Base-by-base conservation (phyloP, 129 eudicot genomes). In the Dittrichia graveolens region DNA sequence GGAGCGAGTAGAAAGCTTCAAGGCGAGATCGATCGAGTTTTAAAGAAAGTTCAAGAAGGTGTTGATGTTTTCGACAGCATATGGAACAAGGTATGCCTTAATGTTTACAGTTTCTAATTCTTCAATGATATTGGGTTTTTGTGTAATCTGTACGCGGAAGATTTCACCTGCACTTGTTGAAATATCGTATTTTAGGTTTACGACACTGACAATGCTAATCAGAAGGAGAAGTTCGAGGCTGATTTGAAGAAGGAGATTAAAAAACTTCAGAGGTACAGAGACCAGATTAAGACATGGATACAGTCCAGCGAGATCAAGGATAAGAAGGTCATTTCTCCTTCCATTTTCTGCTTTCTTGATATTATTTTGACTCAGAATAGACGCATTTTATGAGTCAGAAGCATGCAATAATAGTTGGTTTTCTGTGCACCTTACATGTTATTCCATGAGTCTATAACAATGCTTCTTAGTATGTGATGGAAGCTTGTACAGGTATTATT, bases 301-400 rank as follows among this genome's bases (percentile, higher is more conserved):
- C 99, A 95, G 74, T 95, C 97, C 65, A 94, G 97, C 48, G 99
- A 94, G 81, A 94, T 94, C 75, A 94, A 94, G 85, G 99, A 94
- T 75, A 95, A 90, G 78, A 95, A 95, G 97, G 99, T 95, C 16
- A 49, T n/a, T 59, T 79, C 7, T 49, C 9, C 12, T 42, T 47
- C 13, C 40, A 12, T 37, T 49, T 44, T 15, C 10, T 65, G 46
- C 15, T 24, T 69, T 16, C 13, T 54, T 44, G 35, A 13, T 44
- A 39, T 68, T 49, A 40, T 7, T 64, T 65, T 42, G 14, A 18
- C 19, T 15, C 4, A 6, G 10, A 49, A 39, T 44, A 47, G 8
- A 12, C 56, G 15, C 48, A 7, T 49, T 3, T 40, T 38, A 38
- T 24, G 31, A 24, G 31, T 24, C 31, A 24, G 31, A 24, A 24